phyloP scores from a whole-genome alignment of 352 stramenopile genomes.

The Phytophthora foliorum region DNA sequence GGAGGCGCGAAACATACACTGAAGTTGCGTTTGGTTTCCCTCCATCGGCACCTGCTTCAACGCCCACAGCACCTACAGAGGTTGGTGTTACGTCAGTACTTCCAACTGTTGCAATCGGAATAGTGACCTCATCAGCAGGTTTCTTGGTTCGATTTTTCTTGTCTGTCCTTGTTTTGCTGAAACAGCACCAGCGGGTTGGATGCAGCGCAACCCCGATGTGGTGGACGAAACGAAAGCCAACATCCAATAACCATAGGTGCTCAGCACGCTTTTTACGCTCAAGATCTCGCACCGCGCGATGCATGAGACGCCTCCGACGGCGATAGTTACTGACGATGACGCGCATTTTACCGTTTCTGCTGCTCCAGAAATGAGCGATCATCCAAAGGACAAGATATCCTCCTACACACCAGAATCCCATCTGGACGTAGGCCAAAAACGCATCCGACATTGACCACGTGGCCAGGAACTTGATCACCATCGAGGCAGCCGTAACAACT shows the following conservation, averaged over 20 bases:
- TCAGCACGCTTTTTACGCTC: constrained; percentile 73
- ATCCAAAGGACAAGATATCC: constrained; percentile 78
- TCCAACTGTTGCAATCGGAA: constrained; percentile 34
- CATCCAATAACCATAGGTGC: constrained; percentile 77
- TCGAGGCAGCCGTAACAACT: constrained; percentile 56
- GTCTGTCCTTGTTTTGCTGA: constrained; percentile 26
- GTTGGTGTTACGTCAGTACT: constrained; percentile 15
- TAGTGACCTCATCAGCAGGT: constrained; percentile 35
- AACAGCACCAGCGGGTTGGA: constrained; percentile 46
- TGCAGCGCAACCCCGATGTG: constrained; percentile 62
- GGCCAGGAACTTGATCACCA: constrained; percentile 59
- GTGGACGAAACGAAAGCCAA: constrained; percentile 80
- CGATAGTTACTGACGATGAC: constrained; percentile 82
- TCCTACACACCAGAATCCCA: constrained; percentile 70
- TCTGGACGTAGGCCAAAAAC: constrained; percentile 78
- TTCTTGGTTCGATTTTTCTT: constrained; percentile 33
- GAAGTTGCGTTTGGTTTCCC: constrained; percentile 22
- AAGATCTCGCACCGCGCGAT: constrained; percentile 57
- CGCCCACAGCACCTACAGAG: constrained; percentile 8
- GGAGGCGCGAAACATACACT: constrained; percentile 36
- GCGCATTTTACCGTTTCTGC: constrained; percentile 81
- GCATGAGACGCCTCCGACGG: constrained; percentile 61
- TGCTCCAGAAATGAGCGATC: constrained; percentile 83
- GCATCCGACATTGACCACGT: constrained; percentile 69
- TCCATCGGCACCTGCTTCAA: constrained; percentile 10